phyloP scores from a whole-genome alignment of 1,284 basidiomycete genomes.

The Microbotryomycetes sp. region DNA sequence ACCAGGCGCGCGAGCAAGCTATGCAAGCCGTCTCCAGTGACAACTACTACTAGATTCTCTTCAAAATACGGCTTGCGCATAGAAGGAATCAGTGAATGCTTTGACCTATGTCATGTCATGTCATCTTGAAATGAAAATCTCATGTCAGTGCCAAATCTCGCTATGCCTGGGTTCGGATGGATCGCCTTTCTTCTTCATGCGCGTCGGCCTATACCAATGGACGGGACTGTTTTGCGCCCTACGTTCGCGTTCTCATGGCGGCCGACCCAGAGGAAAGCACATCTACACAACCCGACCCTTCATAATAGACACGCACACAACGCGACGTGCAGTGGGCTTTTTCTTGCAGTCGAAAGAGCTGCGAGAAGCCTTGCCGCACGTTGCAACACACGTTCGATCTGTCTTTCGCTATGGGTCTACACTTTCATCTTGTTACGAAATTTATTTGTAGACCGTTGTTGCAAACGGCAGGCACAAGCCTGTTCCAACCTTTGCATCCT shows the following conservation, averaged over 20 bases:
- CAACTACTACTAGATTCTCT: neutral
- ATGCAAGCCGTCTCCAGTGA: conserved; percentile 3
- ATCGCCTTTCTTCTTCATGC: neutral
- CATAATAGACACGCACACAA: neutral
- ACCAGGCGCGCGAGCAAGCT: conserved; percentile 19
- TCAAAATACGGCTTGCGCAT: too few species aligned
- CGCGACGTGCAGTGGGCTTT: too few species aligned
- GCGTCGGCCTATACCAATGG: neutral
- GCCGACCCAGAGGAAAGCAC: neutral
- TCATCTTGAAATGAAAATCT: too few species aligned
- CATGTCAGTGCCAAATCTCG: too few species aligned
- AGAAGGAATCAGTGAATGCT: too few species aligned
- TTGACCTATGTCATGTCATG: too few species aligned
- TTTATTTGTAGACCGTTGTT: neutral
- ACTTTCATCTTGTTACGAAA: neutral
- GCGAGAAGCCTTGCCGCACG: too few species aligned
- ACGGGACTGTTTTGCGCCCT: neutral
- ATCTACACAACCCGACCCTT: neutral
- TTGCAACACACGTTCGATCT: too few species aligned
- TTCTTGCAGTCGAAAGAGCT: too few species aligned
- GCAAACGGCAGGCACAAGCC: neutral
- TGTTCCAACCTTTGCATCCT: neutral
- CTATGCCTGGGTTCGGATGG: too few species aligned
- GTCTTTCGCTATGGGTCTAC: neutral
- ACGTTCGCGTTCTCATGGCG: neutral